Evolutionary conservation across 768 basidiomycete species (phyloP).

Genomic region (Filobasidium floriforme): DNA sequence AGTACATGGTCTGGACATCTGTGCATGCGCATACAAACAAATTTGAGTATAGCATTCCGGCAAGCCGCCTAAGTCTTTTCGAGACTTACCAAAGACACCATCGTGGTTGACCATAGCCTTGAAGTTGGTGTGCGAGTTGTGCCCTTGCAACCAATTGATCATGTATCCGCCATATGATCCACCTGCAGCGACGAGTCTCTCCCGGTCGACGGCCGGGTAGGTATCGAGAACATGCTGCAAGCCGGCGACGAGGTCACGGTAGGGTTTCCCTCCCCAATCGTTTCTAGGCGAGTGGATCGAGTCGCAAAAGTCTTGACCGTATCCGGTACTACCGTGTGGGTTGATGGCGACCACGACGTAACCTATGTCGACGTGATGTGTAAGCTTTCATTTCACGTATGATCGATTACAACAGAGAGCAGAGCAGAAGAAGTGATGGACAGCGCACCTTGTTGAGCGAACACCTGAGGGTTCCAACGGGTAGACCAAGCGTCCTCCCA

Average conservation of each 20-base stretch:
- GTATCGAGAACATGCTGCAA: conserved; percentile 36
- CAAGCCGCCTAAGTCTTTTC: neutral
- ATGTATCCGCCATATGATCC: conserved; percentile 65
- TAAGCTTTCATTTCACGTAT: neutral
- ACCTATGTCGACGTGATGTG: conserved; percentile 46
- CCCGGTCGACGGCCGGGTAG: conserved; percentile 45
- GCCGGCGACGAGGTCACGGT: conserved; percentile 45
- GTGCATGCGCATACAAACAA: neutral
- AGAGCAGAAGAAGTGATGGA: neutral
- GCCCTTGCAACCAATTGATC: conserved; percentile 85
- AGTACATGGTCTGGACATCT: conserved; percentile 70
- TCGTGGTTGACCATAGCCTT: conserved; percentile 90
- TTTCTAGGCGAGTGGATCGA: conserved; percentile 30
- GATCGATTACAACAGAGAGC: neutral
- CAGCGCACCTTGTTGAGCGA: conserved; percentile 47
- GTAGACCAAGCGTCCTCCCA: conserved; percentile 91
- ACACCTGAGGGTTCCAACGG: conserved; percentile 72
- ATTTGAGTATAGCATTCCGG: neutral
- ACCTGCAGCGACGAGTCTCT: conserved; percentile 54
- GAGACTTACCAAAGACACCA: conserved; percentile 54
- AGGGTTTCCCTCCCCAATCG: conserved; percentile 45
- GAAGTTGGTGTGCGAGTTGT: conserved; percentile 61
- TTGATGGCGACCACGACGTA: conserved; percentile 84
- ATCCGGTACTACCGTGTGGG: conserved; percentile 88
- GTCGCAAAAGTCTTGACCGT: conserved; percentile 59